Conservation (phyloP, 2,329 filamentous ascomycete species). For the Neopestalotiopsis sp. region DNA sequence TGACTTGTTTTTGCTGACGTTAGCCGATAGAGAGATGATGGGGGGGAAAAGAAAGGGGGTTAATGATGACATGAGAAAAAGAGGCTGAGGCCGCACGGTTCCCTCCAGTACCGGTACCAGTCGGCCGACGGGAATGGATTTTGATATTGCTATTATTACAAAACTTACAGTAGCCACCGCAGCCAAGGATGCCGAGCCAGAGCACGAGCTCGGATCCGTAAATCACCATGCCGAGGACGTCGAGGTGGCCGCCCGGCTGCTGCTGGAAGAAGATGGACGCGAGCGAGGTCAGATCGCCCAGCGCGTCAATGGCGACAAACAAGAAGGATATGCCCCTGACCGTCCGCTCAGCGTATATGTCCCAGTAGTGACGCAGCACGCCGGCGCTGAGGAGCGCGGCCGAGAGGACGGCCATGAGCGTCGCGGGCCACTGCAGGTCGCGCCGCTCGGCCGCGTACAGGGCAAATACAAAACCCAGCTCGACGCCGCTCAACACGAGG, state of each 20-base stretch:
- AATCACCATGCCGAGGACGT: constrained; percentile 68
- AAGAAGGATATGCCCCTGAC: constrained; percentile 75
- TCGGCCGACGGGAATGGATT: background rate
- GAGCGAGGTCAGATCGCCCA: constrained; percentile 71
- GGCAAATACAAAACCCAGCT: constrained; percentile 64
- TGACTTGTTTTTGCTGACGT: background rate
- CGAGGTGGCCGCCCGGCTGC: constrained; percentile 50
- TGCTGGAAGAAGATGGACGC: constrained; percentile 68
- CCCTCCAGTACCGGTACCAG: background rate
- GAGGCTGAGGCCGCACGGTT: background rate
- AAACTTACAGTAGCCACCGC: constrained; percentile 43
- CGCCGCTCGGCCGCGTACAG: constrained; percentile 49
- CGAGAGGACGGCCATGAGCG: constrained; percentile 69
- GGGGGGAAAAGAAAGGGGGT: background rate
- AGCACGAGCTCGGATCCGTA: constrained; percentile 69
- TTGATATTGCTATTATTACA: background rate
- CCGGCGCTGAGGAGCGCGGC: constrained; percentile 68
- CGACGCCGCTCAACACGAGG: constrained; percentile 61
- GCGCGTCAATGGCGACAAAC: constrained; percentile 73
- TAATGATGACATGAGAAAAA: background rate
- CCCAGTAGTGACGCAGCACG: constrained; percentile 71
- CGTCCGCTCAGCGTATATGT: constrained; percentile 69
- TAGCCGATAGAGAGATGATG: background rate
- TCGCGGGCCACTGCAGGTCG: constrained; percentile 64
- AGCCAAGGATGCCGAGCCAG: constrained; percentile 71